These are phyloP conservation scores for Globisporangium paroecandrum DNA, from an alignment of 352 stramenopile genomes.

Conservation along the genomic window DNA sequence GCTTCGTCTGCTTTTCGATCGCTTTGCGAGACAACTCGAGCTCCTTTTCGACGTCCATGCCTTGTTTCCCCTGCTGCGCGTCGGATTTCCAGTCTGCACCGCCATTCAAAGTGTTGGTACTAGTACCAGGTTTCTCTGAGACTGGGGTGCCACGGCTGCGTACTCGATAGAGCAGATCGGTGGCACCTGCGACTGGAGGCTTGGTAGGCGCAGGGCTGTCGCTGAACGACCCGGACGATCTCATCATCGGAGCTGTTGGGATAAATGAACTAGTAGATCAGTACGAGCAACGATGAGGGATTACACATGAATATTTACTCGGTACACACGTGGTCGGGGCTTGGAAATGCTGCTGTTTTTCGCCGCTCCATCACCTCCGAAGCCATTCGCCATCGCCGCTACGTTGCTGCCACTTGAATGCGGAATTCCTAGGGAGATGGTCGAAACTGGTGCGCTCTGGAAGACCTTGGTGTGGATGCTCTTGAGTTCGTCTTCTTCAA, in stretches of 20 bases:
- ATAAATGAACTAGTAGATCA: background rate
- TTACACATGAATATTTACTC: no score
- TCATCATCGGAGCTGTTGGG: slow-evolving; percentile 5
- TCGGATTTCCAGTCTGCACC: slow-evolving; percentile 47
- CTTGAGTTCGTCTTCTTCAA: slow-evolving; percentile 91
- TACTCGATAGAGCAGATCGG: slow-evolving; percentile 64
- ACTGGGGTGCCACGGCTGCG: slow-evolving; percentile 31
- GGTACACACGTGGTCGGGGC: slow-evolving; percentile 25
- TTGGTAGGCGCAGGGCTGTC: slow-evolving; percentile 11
- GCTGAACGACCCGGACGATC: slow-evolving; percentile 30
- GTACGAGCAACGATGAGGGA: background rate
- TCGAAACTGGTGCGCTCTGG: slow-evolving; percentile 13
- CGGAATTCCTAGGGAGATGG: background rate
- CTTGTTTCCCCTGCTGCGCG: slow-evolving; percentile 20
- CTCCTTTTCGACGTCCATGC: slow-evolving; percentile 57
- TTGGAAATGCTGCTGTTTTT: slow-evolving; percentile 13
- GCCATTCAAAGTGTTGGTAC: slow-evolving; percentile 3
- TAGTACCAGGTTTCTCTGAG: slow-evolving; percentile 14
- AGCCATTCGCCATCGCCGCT: background rate
- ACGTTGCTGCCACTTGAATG: no score
- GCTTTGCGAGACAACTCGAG: slow-evolving; percentile 69
- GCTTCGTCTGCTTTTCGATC: slow-evolving; percentile 87
- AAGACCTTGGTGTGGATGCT: slow-evolving; percentile 56
- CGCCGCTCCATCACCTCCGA: background rate
- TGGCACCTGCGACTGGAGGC: slow-evolving; percentile 13